A percentile compares a stretch with the other conserved stretches of the same genome.
Conservation (phyloP, 2,329 filamentous ascomycete genomes). For the Fusarium avenaceum region DNA sequence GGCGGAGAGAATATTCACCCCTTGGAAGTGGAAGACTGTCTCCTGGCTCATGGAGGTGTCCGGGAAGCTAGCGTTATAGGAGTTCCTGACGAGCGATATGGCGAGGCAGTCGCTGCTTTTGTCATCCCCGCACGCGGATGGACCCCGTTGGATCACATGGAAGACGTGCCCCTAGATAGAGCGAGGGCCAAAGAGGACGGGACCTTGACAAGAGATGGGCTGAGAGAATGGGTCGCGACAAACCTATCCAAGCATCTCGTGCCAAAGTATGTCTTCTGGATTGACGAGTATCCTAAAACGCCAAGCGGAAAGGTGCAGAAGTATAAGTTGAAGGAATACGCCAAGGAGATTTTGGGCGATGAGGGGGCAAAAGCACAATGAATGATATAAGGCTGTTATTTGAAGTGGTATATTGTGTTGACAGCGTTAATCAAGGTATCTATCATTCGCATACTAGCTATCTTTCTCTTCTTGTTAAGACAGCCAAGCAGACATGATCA, state of each 20-base stretch:
- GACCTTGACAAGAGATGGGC: slow-evolving; percentile 67
- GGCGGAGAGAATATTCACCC: slow-evolving; percentile 98
- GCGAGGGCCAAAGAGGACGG: slow-evolving; percentile 37
- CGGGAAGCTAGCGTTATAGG: slow-evolving; percentile 87
- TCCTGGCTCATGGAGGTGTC: slow-evolving; percentile 79
- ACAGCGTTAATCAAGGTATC: slow-evolving; percentile 42
- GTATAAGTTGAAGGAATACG: slow-evolving; percentile 82
- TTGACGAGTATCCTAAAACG: slow-evolving; percentile 90
- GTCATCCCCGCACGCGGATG: slow-evolving; percentile 67
- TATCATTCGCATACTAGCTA: slow-evolving; percentile 36
- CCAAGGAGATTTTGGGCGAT: slow-evolving; percentile 54
- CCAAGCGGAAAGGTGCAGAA: slow-evolving; percentile 98
- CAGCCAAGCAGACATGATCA: slow-evolving; percentile 27
- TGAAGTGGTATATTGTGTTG: slow-evolving; percentile 22
- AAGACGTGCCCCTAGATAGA: slow-evolving; percentile 41
- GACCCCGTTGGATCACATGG: slow-evolving; percentile 39
- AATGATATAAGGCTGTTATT: slow-evolving; percentile 4
- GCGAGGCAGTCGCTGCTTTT: slow-evolving; percentile 90
- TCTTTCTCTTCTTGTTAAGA: slow-evolving; percentile 8
- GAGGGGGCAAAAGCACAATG: slow-evolving; percentile 10
- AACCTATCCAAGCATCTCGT: slow-evolving; percentile 81
- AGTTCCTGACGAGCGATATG: slow-evolving; percentile 83
- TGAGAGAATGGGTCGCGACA: slow-evolving; percentile 79
- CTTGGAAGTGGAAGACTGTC: slow-evolving; percentile 89
- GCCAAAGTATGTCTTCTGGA: slow-evolving; percentile 91